Conservation (phyloP, 108 stramenopile genomes). For the Discostella stelligeroides region DNA sequence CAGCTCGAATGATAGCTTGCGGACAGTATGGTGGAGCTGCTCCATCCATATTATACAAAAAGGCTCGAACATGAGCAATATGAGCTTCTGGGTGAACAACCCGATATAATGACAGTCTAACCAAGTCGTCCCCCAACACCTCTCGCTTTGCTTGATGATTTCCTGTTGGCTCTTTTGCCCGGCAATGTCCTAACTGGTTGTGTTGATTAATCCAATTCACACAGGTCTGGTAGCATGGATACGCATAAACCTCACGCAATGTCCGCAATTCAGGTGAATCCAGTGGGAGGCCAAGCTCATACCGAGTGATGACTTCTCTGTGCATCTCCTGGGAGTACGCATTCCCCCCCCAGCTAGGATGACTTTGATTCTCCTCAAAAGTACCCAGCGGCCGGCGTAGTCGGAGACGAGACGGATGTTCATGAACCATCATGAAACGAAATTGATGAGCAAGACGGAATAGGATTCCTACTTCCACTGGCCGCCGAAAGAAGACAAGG, state of each 20-base stretch:
- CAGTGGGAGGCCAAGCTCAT: neutral
- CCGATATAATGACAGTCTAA: neutral
- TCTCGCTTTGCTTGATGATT: constrained; percentile 1
- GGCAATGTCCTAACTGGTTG: neutral
- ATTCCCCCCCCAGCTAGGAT: neutral
- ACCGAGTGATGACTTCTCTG: neutral
- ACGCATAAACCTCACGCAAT: neutral
- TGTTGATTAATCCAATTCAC: neutral
- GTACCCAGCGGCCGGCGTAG: constrained; percentile 4
- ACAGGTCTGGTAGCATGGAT: neutral
- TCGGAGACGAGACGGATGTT: no score
- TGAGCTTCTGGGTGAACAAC: constrained; percentile 1
- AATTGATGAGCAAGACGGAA: no score
- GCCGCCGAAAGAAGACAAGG: no score
- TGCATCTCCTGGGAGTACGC: neutral
- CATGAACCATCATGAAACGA: no score
- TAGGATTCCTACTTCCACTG: no score
- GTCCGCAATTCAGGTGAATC: neutral
- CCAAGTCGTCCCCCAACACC: neutral
- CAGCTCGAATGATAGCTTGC: constrained; percentile 1
- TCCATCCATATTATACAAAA: constrained; percentile 1
- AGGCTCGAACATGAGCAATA: constrained; percentile 5
- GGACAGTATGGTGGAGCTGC: constrained; percentile 6
- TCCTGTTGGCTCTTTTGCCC: neutral
- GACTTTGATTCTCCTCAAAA: neutral